Conservation (phyloP, 768 basidiomycete genomes). For the Tulasnella sp. region DNA sequence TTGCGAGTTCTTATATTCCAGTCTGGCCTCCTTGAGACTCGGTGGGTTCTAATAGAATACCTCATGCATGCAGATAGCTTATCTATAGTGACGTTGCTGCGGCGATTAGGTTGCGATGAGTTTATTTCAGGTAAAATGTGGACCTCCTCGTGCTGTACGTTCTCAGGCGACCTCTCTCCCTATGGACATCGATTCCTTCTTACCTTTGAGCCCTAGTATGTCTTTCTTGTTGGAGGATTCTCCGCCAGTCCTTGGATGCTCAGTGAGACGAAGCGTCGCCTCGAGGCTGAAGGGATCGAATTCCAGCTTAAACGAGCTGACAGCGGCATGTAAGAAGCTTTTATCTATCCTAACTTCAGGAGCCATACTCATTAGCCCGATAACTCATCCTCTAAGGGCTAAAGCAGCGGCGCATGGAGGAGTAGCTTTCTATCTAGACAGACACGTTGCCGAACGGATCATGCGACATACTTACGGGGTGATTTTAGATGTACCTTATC, state of each 20-base stretch:
- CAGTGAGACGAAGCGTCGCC: slow-evolving; percentile 64
- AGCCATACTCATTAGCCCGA: not conserved
- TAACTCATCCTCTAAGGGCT: slow-evolving; percentile 46
- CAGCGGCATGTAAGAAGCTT: slow-evolving; percentile 58
- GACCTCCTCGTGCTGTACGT: too few species aligned
- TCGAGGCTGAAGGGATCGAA: slow-evolving; percentile 49
- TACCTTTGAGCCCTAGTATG: slow-evolving; percentile 46
- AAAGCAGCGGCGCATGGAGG: slow-evolving; percentile 84
- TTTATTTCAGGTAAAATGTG: too few species aligned
- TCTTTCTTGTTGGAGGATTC: slow-evolving; percentile 79
- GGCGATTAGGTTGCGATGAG: too few species aligned
- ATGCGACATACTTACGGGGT: slow-evolving; percentile 79
- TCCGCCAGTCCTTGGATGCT: slow-evolving; percentile 81
- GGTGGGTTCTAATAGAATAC: too few species aligned
- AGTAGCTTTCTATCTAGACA: slow-evolving; percentile 79
- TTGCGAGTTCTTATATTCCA: too few species aligned
- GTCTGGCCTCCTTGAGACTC: too few species aligned
- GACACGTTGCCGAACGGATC: slow-evolving; percentile 76
- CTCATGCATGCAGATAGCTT: too few species aligned
- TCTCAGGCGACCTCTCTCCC: not conserved
- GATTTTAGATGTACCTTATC: slow-evolving; percentile 67
- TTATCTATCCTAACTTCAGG: too few species aligned
- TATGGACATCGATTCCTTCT: not conserved
- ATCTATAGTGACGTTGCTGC: too few species aligned
- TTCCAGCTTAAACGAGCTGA: slow-evolving; percentile 65